Percentiles rank a stretch among this genome's conserved stretches.
These are phyloP conservation scores for Trichophyton simii DNA, from an alignment of 2,329 filamentous ascomycete genomes.

Conservation along the genomic window DNA sequence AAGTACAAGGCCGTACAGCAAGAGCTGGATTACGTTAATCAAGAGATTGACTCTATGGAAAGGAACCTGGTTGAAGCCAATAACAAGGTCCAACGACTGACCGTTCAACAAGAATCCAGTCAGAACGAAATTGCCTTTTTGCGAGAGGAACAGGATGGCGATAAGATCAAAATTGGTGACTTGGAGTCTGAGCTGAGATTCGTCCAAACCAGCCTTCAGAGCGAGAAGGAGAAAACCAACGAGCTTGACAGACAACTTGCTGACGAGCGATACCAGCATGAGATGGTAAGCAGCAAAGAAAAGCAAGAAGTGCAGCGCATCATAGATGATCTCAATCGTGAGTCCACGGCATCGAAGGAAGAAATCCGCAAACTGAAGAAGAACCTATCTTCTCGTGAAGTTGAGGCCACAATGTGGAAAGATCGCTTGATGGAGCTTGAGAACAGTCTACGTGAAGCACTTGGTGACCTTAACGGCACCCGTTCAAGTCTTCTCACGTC, in stretches of 20 bases:
- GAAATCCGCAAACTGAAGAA: slow-evolving; percentile 73
- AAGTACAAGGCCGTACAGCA: slow-evolving; percentile 72
- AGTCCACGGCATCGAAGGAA: slow-evolving; percentile 70
- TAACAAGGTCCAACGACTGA: slow-evolving; percentile 73
- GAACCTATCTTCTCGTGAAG: slow-evolving; percentile 67
- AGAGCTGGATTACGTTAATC: slow-evolving; percentile 71
- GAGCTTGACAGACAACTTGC: slow-evolving; percentile 64
- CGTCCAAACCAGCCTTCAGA: slow-evolving; percentile 65
- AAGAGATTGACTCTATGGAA: slow-evolving; percentile 76
- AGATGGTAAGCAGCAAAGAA: slow-evolving; percentile 73
- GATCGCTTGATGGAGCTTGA: slow-evolving; percentile 82
- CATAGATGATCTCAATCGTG: slow-evolving; percentile 81
- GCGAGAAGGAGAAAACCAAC: slow-evolving; percentile 64
- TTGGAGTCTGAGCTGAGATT: slow-evolving; percentile 71
- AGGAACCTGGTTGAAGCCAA: slow-evolving; percentile 72
- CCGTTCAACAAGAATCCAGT: slow-evolving; percentile 82
- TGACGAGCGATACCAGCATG: slow-evolving; percentile 72
- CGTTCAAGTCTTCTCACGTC: slow-evolving; percentile 74
- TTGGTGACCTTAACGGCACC: slow-evolving; percentile 79
- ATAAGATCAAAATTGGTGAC: slow-evolving; percentile 96
- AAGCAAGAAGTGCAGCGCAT: slow-evolving; percentile 92
- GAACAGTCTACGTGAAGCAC: slow-evolving; percentile 69
- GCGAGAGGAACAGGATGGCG: slow-evolving; percentile 87
- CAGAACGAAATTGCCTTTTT: slow-evolving; percentile 91
- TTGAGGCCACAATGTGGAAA: slow-evolving; percentile 83